Base-by-base conservation (phyloP, 805 yeast species). In the Blastobotrys terrestris region DNA sequence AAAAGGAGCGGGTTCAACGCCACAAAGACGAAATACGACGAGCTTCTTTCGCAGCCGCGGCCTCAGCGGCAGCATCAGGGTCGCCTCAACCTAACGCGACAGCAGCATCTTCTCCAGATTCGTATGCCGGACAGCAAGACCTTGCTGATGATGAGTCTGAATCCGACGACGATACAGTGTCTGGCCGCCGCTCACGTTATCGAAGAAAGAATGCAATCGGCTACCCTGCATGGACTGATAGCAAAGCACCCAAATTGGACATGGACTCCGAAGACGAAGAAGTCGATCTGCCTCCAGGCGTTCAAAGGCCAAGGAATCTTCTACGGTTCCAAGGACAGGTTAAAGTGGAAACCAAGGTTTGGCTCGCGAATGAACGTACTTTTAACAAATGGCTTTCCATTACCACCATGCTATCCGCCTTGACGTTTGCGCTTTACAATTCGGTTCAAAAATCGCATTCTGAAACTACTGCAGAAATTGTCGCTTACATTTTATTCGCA, bases 361-460 rank as follows among this genome's bases (percentile, higher is more conserved):
- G 98, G 97, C 77, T 94, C 58, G 99, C 99, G 26, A 94, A 94
- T 66, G 99, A 94, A 73, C 85, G 99, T 69, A 94, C 99, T 2
- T 92, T 91, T 73, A 85, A 88, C 74, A 80, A 95, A 69, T 94
- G 99, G 99, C 75, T 94, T 59, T 90, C 85, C 57, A 92, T 92
- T 19, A 86, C 95, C 13, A 81, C 95, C 0, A 73, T 94, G 65
- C 76, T 94, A 60, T 83, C 96, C 18, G 83, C 91, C 0, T 72
- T 94, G 62, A 89, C 98, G 0, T 90, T 91, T 64, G 77, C 94
- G 14, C 79, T 94, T 52, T 87, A 87, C 72, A 79, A 83, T 42
- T 84, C 96, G 8, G 86, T 88, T 18, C 74, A 77, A 56, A 73
- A 75, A 26, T 83, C 97, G 0, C 78, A 83, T 55, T 80, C 80